These are phyloP conservation scores for Sugiyamaella lignohabitans DNA, from an alignment of 805 yeast species.

Conservation along the genomic window DNA sequence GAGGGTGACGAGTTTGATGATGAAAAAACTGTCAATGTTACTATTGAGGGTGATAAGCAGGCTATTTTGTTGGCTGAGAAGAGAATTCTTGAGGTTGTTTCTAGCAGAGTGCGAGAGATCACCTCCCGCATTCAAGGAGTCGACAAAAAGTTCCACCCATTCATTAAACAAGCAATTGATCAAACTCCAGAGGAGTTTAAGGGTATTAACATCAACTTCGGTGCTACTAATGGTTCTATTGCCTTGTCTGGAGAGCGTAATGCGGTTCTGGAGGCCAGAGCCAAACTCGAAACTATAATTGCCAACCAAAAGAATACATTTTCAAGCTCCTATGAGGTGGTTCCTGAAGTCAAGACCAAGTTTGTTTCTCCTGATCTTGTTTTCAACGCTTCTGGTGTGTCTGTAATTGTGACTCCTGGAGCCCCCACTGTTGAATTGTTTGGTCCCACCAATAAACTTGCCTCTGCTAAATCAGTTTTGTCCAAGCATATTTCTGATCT, in stretches of 20 bases:
- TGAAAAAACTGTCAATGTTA: conserved; percentile 53
- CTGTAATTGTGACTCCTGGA: conserved; percentile 31
- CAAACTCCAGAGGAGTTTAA: not conserved
- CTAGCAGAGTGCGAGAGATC: conserved; percentile 54
- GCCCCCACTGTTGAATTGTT: conserved; percentile 48
- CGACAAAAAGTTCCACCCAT: conserved; percentile 24
- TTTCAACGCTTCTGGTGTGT: conserved; percentile 28
- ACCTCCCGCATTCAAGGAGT: conserved; percentile 22
- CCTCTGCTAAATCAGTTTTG: conserved; percentile 57
- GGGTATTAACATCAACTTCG: conserved; percentile 1
- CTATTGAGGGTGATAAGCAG: conserved; percentile 77
- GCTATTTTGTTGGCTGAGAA: conserved; percentile 70
- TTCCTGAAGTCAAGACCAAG: conserved; percentile 65
- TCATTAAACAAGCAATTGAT: conserved; percentile 19
- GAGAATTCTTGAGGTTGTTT: conserved; percentile 64
- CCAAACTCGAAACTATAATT: conserved; percentile 42
- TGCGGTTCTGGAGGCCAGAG: conserved; percentile 49
- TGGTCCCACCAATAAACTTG: conserved; percentile 45
- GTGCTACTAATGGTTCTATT: conserved; percentile 34
- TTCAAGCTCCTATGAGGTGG: conserved; percentile 48
- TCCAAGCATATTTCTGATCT: conserved; percentile 53
- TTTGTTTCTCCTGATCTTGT: conserved; percentile 40
- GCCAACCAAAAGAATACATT: conserved; percentile 41
- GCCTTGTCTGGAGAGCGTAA: conserved; percentile 67
- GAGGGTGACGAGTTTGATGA: conserved; percentile 50